phyloP scores from a whole-genome alignment of 2,329 filamentous ascomycete genomes.

The Curvularia verruculosa region DNA sequence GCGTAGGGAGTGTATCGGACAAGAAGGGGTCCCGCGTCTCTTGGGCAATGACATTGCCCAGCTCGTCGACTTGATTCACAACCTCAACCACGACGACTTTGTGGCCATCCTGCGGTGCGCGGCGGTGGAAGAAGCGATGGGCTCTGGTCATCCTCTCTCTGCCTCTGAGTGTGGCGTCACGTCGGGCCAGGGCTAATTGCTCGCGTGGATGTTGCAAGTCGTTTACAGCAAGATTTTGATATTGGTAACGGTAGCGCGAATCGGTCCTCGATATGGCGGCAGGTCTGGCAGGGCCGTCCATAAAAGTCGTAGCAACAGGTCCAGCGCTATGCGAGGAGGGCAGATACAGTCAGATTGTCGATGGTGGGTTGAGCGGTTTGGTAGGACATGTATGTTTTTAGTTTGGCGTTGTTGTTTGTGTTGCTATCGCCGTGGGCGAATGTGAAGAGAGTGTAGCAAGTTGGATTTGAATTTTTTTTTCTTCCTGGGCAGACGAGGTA shows the following conservation, averaged over 20 bases:
- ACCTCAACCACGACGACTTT: constrained; percentile 41
- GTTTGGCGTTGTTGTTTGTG: neutral
- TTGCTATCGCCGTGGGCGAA: neutral
- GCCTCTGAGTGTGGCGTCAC: constrained; percentile 27
- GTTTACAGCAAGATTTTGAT: constrained; percentile 15
- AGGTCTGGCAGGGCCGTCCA: constrained; percentile 36
- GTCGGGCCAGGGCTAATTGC: constrained; percentile 12
- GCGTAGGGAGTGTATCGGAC: neutral
- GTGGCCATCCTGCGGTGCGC: constrained; percentile 25
- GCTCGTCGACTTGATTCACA: constrained; percentile 37
- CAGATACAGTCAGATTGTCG: constrained; percentile 25
- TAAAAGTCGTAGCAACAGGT: constrained; percentile 21
- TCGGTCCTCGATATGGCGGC: constrained; percentile 35
- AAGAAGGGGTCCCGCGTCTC: constrained; percentile 25
- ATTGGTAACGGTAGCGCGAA: constrained; percentile 31
- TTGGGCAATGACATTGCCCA: constrained; percentile 35
- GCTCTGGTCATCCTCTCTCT: constrained; percentile 37
- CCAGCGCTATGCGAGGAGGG: neutral
- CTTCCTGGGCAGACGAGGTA: constrained; percentile 10
- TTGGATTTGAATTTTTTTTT: constrained; percentile 27
- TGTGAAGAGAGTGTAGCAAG: constrained; percentile 24
- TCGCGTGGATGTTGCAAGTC: constrained; percentile 15
- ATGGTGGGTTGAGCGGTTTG: constrained; percentile 28
- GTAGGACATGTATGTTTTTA: constrained; percentile 35
- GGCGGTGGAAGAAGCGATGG: constrained; percentile 46